A percentile compares a stretch with the other conserved stretches of the same genome.
These are phyloP conservation scores for Candida wancherniae DNA, from an alignment of 805 yeast genomes.

Conservation along the genomic window DNA sequence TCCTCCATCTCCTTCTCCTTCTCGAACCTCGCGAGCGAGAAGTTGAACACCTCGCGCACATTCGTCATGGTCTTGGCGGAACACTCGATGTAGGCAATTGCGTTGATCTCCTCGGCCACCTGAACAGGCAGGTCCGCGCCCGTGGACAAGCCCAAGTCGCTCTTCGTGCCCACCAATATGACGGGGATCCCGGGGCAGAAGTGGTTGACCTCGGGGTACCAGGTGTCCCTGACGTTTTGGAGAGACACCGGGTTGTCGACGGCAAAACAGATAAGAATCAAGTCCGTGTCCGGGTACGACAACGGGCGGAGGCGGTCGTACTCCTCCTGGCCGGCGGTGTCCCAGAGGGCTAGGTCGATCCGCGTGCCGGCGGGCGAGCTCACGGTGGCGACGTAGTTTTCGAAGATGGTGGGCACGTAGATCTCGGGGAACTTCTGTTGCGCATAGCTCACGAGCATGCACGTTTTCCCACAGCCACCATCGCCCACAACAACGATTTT, in stretches of 20 bases:
- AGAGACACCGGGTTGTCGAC: slow-evolving; percentile 59
- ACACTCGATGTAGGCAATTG: slow-evolving; percentile 70
- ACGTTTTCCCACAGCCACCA: slow-evolving; percentile 89
- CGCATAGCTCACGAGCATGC: slow-evolving; percentile 62
- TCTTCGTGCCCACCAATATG: slow-evolving; percentile 76
- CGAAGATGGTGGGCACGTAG: slow-evolving; percentile 81
- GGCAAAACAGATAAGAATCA: slow-evolving; percentile 71
- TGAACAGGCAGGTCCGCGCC: slow-evolving; percentile 48
- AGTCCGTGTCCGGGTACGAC: slow-evolving; percentile 73
- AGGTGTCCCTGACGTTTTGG: slow-evolving; percentile 68
- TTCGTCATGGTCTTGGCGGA: slow-evolving; percentile 70
- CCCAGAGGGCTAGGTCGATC: slow-evolving; percentile 77
- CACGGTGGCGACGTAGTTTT: slow-evolving; percentile 63
- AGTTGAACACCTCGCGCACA: slow-evolving; percentile 62
- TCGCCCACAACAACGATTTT: slow-evolving; percentile 85
- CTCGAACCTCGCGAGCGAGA: slow-evolving; percentile 47
- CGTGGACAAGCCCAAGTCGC: slow-evolving; percentile 46
- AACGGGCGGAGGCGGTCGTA: slow-evolving; percentile 76
- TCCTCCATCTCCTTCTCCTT: slow-evolving; percentile 32
- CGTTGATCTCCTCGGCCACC: slow-evolving; percentile 58
- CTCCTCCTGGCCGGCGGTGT: slow-evolving; percentile 88
- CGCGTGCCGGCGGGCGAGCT: slow-evolving; percentile 76
- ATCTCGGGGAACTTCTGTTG: slow-evolving; percentile 65
- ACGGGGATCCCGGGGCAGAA: slow-evolving; percentile 80
- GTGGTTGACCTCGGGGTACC: slow-evolving; percentile 85